Evolutionary conservation across 2,329 filamentous ascomycete genomes (phyloP), one percentile per base, ranked within the genome.

Genomic region (Paracamarosporium sp.): DNA sequence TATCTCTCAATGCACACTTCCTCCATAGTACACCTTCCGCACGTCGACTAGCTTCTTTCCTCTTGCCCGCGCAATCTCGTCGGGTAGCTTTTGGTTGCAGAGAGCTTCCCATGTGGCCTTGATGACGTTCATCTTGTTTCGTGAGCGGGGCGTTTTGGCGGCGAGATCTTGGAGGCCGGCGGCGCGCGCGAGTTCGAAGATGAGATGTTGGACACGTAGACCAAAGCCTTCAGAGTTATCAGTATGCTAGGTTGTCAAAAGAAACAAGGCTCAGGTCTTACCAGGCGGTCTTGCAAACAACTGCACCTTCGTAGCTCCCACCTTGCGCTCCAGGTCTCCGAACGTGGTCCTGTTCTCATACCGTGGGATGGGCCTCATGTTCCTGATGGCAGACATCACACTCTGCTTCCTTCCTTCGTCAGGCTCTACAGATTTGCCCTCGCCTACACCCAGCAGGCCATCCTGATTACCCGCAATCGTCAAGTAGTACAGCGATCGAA

Each of bases 61-160:
- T 63, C 93, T 83, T 51, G 92, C 94, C 48, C 91, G 85, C 55
- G 95, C 95, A 73, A 99, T 89, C 73, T 94, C 88, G 76, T 98
- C 92, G 0, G 95, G 95, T 72, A 96, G 84, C 60, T 87, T 87
- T 81, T 99, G 95, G 81, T 83, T 90, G 76, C 87, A 86, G 61
- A 99, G 82, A 5, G 93, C 94, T 76, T 94, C 78, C 78, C 91
- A 91, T 38, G 92, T 86, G 13, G 95, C 95, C 82, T 97, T 97
- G 80, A 97, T 90, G 17, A 93, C 92, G 82, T 99, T 99, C 93
- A 98, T 97, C 67, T 93, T 92, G 83, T 97, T 98, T 71, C 93
- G 87, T 61, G 92, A 92, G 44, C 94, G 90, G 35, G 89, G 88
- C 61, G 96, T 93, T 65, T 86, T 86, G 47, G 92, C 93, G 15